A percentile compares a stretch with the other conserved stretches of the same genome.
Evolutionary conservation across 2,329 filamentous ascomycete species (phyloP).

Genomic region (Chaetoscypha palmicola): DNA sequence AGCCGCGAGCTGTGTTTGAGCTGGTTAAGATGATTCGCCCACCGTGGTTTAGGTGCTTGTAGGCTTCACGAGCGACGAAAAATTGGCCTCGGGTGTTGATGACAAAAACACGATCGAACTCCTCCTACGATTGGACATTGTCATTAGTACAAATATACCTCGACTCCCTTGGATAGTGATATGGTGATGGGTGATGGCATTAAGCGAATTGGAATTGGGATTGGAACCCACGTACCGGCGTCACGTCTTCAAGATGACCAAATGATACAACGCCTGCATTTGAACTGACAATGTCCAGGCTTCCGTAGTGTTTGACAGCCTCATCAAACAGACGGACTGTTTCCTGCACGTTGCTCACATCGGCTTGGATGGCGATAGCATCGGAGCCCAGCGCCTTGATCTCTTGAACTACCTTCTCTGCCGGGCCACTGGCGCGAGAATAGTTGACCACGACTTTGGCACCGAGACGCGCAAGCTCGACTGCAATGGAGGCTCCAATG

Average conservation of each 20-base stretch:
- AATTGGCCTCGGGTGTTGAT: background rate
- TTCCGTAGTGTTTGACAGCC: constrained; percentile 17
- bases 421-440: constrained; percentile 54
- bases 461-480: constrained; percentile 60
- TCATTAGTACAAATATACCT: no score
- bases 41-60: constrained; percentile 60
- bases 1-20: constrained; percentile 40
- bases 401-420: constrained; percentile 55
- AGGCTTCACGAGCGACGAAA: constrained; percentile 50
- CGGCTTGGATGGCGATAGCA: constrained; percentile 47
- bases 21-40: constrained; percentile 68
- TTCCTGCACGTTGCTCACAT: constrained; percentile 43
- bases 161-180: no score
- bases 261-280: constrained; percentile 38
- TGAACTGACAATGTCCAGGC: constrained; percentile 16
- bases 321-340: constrained; percentile 16
- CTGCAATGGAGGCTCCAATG: constrained; percentile 59
- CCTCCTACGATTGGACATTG: no score
- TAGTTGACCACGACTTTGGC: constrained; percentile 48
- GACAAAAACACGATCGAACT: constrained; percentile 48
- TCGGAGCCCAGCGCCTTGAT: constrained; percentile 46
- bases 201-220: no score
- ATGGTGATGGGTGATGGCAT: no score
- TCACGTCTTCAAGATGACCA: constrained; percentile 34
- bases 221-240: constrained; percentile 32